Base-by-base conservation (phyloP, 1,284 basidiomycete species). In the Hemileia vastatrix region DNA sequence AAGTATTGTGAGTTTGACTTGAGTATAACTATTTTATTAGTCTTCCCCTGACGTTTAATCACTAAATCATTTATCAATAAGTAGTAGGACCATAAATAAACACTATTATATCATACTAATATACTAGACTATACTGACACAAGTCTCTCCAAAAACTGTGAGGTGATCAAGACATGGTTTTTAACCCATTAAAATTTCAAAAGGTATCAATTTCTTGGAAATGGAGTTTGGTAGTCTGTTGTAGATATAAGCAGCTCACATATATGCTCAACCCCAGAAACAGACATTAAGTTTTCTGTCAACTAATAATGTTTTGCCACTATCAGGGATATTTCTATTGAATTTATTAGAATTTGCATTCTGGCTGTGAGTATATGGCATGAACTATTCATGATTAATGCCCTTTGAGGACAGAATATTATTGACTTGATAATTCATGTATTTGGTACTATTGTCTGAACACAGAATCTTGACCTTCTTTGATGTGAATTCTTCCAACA, bases 191-290 rank as follows among this genome's bases (percentile, higher is more conserved):
- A 62, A 48, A 4, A 62, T 3, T 31, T 62, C 31, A 4, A 54
- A 11, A 2, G 52, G 59, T 1, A 53, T 54, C 18, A 32, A 33
- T 24, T 55, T 53, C 2, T 36, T 32, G 2, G 59, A 54, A 3
- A 54, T 23, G 3, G 59, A 54, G 45, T 62, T 62, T 44, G 50
- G 32, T 18, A 60, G 8, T 6, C n/a, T 4, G n/a, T 60, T 60
- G 36, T 58, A 27, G 36, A 44, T 58, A 19, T 23, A 52, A 21
- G 21, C 33, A 15, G 18, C 47, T 33, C 49, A 53, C 27, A 61
- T 9, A 21, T 48, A 62, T 3, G 59, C 52, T 15, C 13, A 50
- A 2, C 45, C 43, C 59, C 59, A 62, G n/a, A 62, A 62, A 9
- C 32, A 40, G 4, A 33, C 21, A 2, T 51, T 51, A 36, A 62